Percentiles rank a stretch among this genome's conserved stretches.
Conservation (phyloP, 805 yeast genomes). For the Tetrapisispora nanseiensis region DNA sequence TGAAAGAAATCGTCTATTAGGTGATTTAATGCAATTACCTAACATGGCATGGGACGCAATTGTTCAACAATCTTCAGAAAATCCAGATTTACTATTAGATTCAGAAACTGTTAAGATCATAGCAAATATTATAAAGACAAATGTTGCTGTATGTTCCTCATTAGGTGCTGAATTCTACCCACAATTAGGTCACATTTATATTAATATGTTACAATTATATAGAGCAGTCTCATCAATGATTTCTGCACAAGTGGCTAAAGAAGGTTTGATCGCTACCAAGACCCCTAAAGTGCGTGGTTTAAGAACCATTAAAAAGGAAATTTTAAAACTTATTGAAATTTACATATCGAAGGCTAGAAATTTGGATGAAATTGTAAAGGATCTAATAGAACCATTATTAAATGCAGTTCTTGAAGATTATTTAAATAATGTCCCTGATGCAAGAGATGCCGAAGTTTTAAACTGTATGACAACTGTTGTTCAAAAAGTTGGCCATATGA, state of each 20-base stretch:
- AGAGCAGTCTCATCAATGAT: conserved; percentile 83
- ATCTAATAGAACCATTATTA: conserved; percentile 73
- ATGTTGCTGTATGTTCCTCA: conserved; percentile 89
- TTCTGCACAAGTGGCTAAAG: conserved; percentile 63
- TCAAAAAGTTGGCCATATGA: conserved; percentile 73
- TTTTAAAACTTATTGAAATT: conserved; percentile 78
- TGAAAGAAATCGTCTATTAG: conserved; percentile 59
- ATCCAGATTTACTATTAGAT: conserved; percentile 68
- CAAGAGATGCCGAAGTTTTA: conserved; percentile 95
- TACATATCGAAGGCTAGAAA: conserved; percentile 83
- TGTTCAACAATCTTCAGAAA: conserved; percentile 72
- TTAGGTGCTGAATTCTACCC: conserved; percentile 85
- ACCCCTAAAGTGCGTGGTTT: conserved; percentile 91
- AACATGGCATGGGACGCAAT: conserved; percentile 92
- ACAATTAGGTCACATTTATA: conserved; percentile 78
- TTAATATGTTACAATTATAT: conserved; percentile 82
- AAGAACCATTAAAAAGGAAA: conserved; percentile 93
- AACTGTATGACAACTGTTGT: conserved; percentile 91
- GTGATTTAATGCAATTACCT: conserved; percentile 81
- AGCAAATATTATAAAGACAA: conserved; percentile 89
- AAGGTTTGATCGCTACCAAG: conserved; percentile 84
- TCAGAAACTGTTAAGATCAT: conserved; percentile 84
- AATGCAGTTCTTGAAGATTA: conserved; percentile 85
- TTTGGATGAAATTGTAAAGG: conserved; percentile 71
- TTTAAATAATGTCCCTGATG: conserved; percentile 81